phyloP scores from a whole-genome alignment of 345 rosid species.

The Erysimum cheiranthoides region DNA sequence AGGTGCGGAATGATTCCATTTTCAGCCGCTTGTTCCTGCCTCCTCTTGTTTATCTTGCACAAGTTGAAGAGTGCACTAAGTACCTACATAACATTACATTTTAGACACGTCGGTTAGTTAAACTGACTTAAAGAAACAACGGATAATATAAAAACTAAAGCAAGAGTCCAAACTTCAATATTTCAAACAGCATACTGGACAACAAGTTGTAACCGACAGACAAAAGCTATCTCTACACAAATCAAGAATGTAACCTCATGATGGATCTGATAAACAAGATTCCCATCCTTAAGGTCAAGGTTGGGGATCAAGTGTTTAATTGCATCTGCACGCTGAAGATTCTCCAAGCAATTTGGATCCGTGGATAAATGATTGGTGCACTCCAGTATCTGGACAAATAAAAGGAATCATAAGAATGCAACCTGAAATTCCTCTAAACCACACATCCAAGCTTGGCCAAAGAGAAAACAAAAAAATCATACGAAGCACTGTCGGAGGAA shows the following conservation, averaged over 20 bases:
- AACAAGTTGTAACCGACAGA: slow-evolving; percentile 13
- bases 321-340: slow-evolving; percentile 98
- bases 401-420: slow-evolving; percentile 31
- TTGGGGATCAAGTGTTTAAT: slow-evolving; percentile 95
- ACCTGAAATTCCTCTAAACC: slow-evolving; percentile 27
- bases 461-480: background rate
- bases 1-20: slow-evolving; percentile 98
- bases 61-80: slow-evolving; percentile 94
- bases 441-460: slow-evolving; percentile 9
- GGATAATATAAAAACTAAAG: background rate
- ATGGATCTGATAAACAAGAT: slow-evolving; percentile 79
- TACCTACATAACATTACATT: slow-evolving; percentile 60
- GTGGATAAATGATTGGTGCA: slow-evolving; percentile 87
- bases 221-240: slow-evolving; percentile 19
- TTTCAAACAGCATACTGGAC: slow-evolving; percentile 9
- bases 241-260: slow-evolving; percentile 64
- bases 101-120: background rate
- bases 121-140: slow-evolving; percentile 2
- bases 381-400: slow-evolving; percentile 64
- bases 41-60: slow-evolving; percentile 99
- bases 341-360: slow-evolving; percentile 98
- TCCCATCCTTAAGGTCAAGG: slow-evolving; percentile 87
- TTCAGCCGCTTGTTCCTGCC: slow-evolving; percentile 99
- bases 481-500: background rate
- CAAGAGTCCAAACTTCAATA: slow-evolving; percentile 21